These are phyloP conservation scores for Fragaria nilgerrensis DNA, from an alignment of 306 rosid species.

Conservation along the genomic window DNA sequence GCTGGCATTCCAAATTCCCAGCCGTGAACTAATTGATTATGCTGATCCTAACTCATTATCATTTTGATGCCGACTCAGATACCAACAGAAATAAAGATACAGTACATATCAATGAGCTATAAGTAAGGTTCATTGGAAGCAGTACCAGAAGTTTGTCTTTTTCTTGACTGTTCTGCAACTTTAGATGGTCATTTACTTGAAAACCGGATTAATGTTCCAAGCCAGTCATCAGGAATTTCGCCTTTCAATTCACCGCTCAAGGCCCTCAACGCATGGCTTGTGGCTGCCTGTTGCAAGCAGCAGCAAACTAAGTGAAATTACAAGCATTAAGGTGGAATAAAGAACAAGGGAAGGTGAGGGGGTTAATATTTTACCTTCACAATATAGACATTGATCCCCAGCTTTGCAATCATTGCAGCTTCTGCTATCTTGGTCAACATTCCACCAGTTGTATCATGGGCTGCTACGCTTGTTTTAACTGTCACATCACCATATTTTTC, in stretches of 20 bases:
- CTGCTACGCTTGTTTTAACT: slow-evolving; percentile 66
- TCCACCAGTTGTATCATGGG: slow-evolving; percentile 91
- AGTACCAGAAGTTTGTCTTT: neutral
- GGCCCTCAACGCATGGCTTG: slow-evolving; percentile 70
- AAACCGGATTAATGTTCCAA: slow-evolving; percentile 70
- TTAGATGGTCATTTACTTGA: slow-evolving; percentile 18
- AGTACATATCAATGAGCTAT: neutral
- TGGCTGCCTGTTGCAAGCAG: slow-evolving; percentile 65
- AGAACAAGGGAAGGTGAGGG: neutral
- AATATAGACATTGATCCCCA: slow-evolving; percentile 82
- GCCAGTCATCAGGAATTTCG: slow-evolving; percentile 80
- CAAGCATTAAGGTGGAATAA: neutral
- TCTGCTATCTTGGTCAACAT: slow-evolving; percentile 80
- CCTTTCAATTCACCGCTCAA: slow-evolving; percentile 64
- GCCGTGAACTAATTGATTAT: neutral
- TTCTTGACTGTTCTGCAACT: neutral
- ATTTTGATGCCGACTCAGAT: neutral
- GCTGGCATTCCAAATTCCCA: neutral
- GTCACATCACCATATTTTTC: slow-evolving; percentile 6
- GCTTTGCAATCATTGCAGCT: slow-evolving; percentile 89
- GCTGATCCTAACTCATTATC: neutral
- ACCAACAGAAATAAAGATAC: neutral
- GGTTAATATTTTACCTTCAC: slow-evolving; percentile 48
- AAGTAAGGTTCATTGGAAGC: no score
- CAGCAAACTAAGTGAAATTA: slow-evolving; percentile 22